A percentile compares a stretch with the other conserved stretches of the same genome.
These are phyloP conservation scores for Corymbia maculata DNA, from an alignment of 345 rosid species.

Conservation along the genomic window DNA sequence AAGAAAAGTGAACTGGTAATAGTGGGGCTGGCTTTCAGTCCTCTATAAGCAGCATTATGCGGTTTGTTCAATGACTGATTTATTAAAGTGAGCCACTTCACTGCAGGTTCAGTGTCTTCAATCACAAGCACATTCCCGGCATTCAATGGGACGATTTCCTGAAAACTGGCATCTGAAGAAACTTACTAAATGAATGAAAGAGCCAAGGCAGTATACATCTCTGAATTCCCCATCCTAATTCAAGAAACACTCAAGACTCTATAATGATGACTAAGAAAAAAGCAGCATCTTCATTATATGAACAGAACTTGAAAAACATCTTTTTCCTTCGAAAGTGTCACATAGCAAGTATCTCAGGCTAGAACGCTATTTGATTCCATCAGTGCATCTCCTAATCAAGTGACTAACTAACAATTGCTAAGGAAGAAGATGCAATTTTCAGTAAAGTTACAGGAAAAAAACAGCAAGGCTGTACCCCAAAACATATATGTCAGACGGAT, in stretches of 20 bases:
- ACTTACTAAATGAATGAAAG: background rate
- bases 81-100: conserved; percentile 72
- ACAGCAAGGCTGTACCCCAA: conserved; percentile 42
- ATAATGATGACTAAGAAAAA: background rate
- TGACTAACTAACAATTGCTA: background rate
- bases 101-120: conserved; percentile 94
- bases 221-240: background rate
- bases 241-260: background rate
- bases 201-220: background rate
- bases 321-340: background rate
- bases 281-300: background rate
- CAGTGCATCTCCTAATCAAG: background rate
- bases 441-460: background rate
- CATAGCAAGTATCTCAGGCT: background rate
- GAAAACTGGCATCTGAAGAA: conserved; percentile 42
- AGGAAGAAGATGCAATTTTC: background rate
- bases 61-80: conserved; percentile 71
- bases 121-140: conserved; percentile 93
- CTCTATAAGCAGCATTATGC: conserved; percentile 7
- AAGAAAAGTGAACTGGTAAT: conserved; percentile 55
- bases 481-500: conserved; percentile 69
- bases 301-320: background rate
- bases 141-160: conserved; percentile 95
- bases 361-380: background rate
- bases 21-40: conserved; percentile 14